A percentile compares a stretch with the other conserved stretches of the same genome.
Evolutionary conservation across 495 filamentous ascomycete species (phyloP).

Genomic region (Hypoxylon trugodes): DNA sequence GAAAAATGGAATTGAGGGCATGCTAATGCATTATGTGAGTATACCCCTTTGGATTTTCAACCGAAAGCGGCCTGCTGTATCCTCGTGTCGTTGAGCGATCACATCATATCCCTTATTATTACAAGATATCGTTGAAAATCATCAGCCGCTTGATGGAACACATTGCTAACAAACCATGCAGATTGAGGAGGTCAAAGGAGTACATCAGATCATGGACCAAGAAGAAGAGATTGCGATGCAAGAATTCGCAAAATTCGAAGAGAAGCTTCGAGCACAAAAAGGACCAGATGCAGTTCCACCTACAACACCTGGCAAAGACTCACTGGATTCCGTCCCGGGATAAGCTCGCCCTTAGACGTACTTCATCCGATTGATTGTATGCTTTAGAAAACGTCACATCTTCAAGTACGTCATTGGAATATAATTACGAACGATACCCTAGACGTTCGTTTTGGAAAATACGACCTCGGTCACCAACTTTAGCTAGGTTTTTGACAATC

Average conservation of each 20-base stretch:
- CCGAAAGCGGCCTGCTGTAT: too few species aligned
- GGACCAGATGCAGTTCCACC: constrained; percentile 54
- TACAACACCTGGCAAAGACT: constrained; percentile 72
- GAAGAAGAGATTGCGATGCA: constrained; percentile 90
- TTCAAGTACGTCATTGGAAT: constrained; percentile 27
- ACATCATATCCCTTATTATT: not conserved
- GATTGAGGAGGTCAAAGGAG: constrained; percentile 96
- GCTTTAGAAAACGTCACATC: constrained; percentile 26
- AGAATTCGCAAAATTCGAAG: constrained; percentile 96
- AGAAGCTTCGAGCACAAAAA: constrained; percentile 85
- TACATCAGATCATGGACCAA: constrained; percentile 87
- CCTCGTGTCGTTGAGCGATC: not conserved
- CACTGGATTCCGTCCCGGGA: constrained; percentile 67
- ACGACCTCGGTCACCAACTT: constrained; percentile 25
- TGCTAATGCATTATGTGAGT: constrained; percentile 81
- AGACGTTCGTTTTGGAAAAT: constrained; percentile 12
- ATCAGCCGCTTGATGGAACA: constrained; percentile 4
- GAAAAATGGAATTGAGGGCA: constrained; percentile 96
- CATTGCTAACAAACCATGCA: constrained; percentile 47
- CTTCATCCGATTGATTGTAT: constrained; percentile 40
- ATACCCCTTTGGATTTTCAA: not conserved
- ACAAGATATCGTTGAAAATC: not conserved
- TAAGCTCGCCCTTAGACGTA: constrained; percentile 42
- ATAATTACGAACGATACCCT: constrained; percentile 26
- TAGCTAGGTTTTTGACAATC: constrained; percentile 17